Conservation (phyloP, 169 alveolate genomes). For the Condylostoma magnum region DNA sequence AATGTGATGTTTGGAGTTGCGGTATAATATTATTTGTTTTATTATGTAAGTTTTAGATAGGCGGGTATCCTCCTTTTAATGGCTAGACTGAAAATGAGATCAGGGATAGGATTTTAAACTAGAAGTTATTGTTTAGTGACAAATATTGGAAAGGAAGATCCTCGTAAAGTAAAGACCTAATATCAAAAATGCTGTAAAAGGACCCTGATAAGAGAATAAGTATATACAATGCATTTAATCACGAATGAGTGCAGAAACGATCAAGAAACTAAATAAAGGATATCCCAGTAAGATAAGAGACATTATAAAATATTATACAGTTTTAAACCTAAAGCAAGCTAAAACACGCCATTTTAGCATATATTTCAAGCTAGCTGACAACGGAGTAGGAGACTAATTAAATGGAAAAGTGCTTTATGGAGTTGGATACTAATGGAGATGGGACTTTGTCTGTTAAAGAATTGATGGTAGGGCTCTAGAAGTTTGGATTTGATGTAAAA, state of each 20-base stretch:
- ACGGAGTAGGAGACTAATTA: constrained; percentile 48
- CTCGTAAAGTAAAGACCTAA: constrained; percentile 45
- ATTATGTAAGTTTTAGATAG: too few species aligned
- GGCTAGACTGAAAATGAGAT: too few species aligned
- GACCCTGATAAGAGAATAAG: constrained; percentile 65
- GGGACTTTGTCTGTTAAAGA: constrained; percentile 57
- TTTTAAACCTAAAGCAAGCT: constrained; percentile 37
- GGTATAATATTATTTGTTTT: constrained; percentile 57
- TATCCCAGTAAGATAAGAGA: too few species aligned
- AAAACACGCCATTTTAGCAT: constrained; percentile 55
- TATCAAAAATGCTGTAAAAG: constrained; percentile 46
- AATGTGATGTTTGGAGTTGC: constrained; percentile 83
- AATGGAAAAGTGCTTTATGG: constrained; percentile 46
- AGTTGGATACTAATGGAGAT: constrained; percentile 57
- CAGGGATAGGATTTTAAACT: too few species aligned
- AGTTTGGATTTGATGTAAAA: constrained; percentile 44
- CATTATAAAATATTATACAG: not conserved
- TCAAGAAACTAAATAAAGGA: too few species aligned
- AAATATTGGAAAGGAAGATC: too few species aligned
- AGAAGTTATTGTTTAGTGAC: too few species aligned
- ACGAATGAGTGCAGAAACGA: constrained; percentile 74
- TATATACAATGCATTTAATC: constrained; percentile 65
- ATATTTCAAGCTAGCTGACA: constrained; percentile 44
- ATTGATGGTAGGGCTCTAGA: constrained; percentile 37
- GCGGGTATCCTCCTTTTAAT: too few species aligned